Base-by-base conservation (phyloP, 805 yeast species). In the Candida schatavii region DNA sequence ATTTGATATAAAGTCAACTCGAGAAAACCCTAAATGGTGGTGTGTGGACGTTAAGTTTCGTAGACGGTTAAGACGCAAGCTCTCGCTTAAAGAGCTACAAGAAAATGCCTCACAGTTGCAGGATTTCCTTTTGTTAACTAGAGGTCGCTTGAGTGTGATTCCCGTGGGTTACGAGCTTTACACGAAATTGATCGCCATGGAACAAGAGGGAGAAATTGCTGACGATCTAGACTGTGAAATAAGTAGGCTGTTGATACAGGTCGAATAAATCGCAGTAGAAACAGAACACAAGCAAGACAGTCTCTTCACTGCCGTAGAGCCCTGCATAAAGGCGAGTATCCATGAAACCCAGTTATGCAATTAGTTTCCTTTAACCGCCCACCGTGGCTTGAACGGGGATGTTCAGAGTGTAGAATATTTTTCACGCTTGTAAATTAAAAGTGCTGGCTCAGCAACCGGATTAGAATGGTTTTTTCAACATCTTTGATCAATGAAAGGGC, bases 21-120 rank as follows among this genome's bases (percentile, higher is more conserved):
- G 35, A 19, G 73, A 67, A 11, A 50, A 49, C 7, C 81, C 81
- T 5, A 59, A 68, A 42, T 78, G 84, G 84, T 77, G 78, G 72
- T 77, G 79, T 57, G 79, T 77, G 3, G 76, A 74, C 37, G 75
- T 78, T 15, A 52, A 51, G 30, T 77, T 74, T 49, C 50, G 55
- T 21, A 57, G 76, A 44, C 56, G 77, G 21, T 54, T 79, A 19
- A 56, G 63, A 40, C 64, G 77, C 6, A 68, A 75, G 40, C 47
- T 76, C 2, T 42, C 69, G 5, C 52, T 78, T 29, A 55, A 52
- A 1, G 77, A 74, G 40, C 47, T 78, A 23, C 64, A 66, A 44
- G 54, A 42, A 2, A 28, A 30, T 3, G 56, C 57, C 27, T 52
- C 56, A 0, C 54, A 61, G 10, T 56, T 76, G 17, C 39, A 45